A percentile compares a stretch with the other conserved stretches of the same genome.
phyloP scores from a whole-genome alignment of 345 rosid species.

The Euphorbia lathyris region DNA sequence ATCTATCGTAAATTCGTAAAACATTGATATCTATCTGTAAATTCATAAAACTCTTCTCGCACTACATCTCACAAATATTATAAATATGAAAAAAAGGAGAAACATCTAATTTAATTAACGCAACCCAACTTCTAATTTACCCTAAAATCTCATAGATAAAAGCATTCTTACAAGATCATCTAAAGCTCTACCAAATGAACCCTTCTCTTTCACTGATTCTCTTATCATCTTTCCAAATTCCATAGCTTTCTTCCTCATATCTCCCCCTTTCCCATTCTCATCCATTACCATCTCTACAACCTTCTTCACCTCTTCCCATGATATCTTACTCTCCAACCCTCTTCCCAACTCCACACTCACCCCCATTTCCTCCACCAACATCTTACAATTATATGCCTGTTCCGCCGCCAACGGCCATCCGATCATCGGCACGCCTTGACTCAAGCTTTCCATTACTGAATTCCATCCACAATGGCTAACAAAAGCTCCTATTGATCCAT shows the following conservation, averaged over 20 bases:
- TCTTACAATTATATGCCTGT: slow-evolving; percentile 42
- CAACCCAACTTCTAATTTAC: no score
- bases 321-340: slow-evolving; percentile 20
- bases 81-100: no score
- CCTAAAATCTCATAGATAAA: neutral
- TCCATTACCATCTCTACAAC: slow-evolving; percentile 40
- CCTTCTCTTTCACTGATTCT: slow-evolving; percentile 31
- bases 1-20: no score
- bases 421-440: slow-evolving; percentile 48
- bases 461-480: slow-evolving; percentile 63
- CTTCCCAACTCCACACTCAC: slow-evolving; percentile 44
- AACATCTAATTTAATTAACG: no score
- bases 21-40: no score
- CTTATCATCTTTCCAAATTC: slow-evolving; percentile 22
- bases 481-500: slow-evolving; percentile 43
- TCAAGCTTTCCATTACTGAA: slow-evolving; percentile 49
- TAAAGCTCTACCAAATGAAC: slow-evolving; percentile 35
- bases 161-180: slow-evolving; percentile 27
- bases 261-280: slow-evolving; percentile 31
- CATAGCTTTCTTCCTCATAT: slow-evolving; percentile 38
- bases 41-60: no score
- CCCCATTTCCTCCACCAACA: slow-evolving; percentile 53
- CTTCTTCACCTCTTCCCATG: slow-evolving; percentile 23
- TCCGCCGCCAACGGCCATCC: slow-evolving; percentile 60
- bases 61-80: no score